These are phyloP conservation scores for Komagataella pseudopastoris DNA, from an alignment of 805 yeast species.

Conservation along the genomic window DNA sequence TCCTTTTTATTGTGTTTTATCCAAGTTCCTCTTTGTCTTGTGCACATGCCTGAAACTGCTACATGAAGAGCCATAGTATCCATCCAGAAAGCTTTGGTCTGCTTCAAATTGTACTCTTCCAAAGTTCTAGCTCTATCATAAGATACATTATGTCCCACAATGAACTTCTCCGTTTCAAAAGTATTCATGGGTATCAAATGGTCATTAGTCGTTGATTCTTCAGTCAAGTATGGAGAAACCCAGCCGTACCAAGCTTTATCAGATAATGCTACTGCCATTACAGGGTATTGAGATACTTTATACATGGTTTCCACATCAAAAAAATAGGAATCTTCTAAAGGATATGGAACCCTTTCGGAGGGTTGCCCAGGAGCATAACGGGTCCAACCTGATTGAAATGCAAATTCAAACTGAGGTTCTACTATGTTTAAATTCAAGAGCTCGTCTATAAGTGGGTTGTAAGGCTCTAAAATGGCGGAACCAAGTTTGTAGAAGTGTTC, in stretches of 20 bases:
- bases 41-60: constrained; percentile 84
- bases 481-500: constrained; percentile 81
- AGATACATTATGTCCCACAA: constrained; percentile 85
- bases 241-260: constrained; percentile 82
- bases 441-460: constrained; percentile 32
- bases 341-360: constrained; percentile 51
- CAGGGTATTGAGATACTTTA: constrained; percentile 59
- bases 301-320: constrained; percentile 88
- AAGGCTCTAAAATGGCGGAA: constrained; percentile 40
- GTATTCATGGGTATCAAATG: constrained; percentile 73
- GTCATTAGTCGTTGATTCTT: constrained; percentile 31
- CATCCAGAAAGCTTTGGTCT: constrained; percentile 61
- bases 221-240: constrained; percentile 77
- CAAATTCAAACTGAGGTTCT: constrained; percentile 33
- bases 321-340: constrained; percentile 57
- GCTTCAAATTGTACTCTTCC: constrained; percentile 67
- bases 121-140: constrained; percentile 78
- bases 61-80: constrained; percentile 93
- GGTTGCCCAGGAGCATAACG: constrained; percentile 42
- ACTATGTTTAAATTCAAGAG: constrained; percentile 24
- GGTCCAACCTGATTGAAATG: constrained; percentile 64
- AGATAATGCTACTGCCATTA: constrained; percentile 72
- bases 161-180: constrained; percentile 31
- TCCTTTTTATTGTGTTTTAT: constrained; percentile 35
- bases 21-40: constrained; percentile 80